Evolutionary conservation across 192 early-diverging fungal species (phyloP).

Genomic region (Thamnidium elegans): DNA sequence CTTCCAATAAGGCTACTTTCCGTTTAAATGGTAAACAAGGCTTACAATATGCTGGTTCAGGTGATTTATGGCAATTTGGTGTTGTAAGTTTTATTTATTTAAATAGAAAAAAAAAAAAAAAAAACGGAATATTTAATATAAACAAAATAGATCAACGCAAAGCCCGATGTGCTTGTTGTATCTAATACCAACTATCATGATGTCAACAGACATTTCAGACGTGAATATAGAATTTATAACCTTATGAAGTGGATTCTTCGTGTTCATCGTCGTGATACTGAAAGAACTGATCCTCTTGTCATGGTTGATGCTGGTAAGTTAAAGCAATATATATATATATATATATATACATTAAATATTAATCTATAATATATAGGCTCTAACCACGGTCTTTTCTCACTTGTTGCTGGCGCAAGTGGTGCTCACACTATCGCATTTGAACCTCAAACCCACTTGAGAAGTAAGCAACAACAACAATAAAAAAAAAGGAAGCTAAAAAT

Average conservation of each 20-base stretch:
- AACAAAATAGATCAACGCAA: conserved; percentile 28
- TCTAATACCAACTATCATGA: conserved; percentile 17
- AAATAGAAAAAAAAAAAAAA: background rate
- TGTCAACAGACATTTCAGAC: conserved; percentile 29
- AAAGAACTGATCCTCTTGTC: conserved; percentile 24
- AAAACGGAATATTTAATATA: background rate
- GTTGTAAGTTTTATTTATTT: conserved; percentile 30
- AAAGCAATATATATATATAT: background rate
- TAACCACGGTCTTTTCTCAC: conserved; percentile 39
- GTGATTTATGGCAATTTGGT: conserved; percentile 33
- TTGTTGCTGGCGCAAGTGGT: conserved; percentile 36
- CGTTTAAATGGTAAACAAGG: conserved; percentile 19
- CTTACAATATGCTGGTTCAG: conserved; percentile 7
- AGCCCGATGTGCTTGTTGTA: conserved; percentile 36
- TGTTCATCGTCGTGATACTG: conserved; percentile 32
- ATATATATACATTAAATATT: background rate
- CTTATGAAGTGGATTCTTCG: conserved; percentile 41
- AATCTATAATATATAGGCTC: conserved; percentile 18
- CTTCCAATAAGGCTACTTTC: conserved; percentile 22
- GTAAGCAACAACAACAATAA: no score
- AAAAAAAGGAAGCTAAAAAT: background rate
- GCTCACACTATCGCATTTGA: conserved; percentile 37
- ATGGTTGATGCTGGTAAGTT: conserved; percentile 41
- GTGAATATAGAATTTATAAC: conserved; percentile 34
- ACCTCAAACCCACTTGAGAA: conserved; percentile 37